Conservation (phyloP, 257 asterid species). For the Plantago ovata region DNA sequence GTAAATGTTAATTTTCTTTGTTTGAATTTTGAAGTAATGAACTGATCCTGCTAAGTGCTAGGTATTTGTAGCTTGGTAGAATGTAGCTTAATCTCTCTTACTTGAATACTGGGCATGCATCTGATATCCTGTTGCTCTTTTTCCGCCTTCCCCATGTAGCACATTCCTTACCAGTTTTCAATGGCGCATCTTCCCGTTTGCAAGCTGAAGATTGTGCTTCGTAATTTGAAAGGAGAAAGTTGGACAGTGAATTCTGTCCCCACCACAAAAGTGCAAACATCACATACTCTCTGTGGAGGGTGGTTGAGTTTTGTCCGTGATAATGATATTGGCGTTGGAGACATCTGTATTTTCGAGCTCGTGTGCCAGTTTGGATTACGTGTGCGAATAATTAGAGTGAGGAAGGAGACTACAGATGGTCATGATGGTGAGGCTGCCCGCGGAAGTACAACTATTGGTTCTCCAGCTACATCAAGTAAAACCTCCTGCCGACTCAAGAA, state of each 20-base stretch:
- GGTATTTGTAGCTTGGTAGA: too few species aligned
- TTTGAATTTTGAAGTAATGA: too few species aligned
- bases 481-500: constrained; percentile 42
- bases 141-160: constrained; percentile 36
- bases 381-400: constrained; percentile 69
- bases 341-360: constrained; percentile 88
- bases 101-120: neutral
- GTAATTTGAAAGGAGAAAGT: constrained; percentile 66
- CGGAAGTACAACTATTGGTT: constrained; percentile 32
- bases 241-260: constrained; percentile 93
- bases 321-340: constrained; percentile 64
- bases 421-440: constrained; percentile 38
- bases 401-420: constrained; percentile 48
- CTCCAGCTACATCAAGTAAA: constrained; percentile 33
- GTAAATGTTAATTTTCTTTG: too few species aligned
- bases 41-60: neutral
- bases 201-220: constrained; percentile 74
- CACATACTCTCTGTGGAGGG: constrained; percentile 96
- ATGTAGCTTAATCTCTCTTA: constrained; percentile 19
- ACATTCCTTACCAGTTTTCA: constrained; percentile 86
- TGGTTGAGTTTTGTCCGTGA: constrained; percentile 94
- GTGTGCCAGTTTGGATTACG: constrained; percentile 60
- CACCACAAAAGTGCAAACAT: constrained; percentile 76
- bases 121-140: neutral
- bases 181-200: constrained; percentile 77